Percentiles rank a stretch among this genome's conserved stretches.
phyloP scores from a whole-genome alignment of 306 rosid genomes.

The Rosa persica region DNA sequence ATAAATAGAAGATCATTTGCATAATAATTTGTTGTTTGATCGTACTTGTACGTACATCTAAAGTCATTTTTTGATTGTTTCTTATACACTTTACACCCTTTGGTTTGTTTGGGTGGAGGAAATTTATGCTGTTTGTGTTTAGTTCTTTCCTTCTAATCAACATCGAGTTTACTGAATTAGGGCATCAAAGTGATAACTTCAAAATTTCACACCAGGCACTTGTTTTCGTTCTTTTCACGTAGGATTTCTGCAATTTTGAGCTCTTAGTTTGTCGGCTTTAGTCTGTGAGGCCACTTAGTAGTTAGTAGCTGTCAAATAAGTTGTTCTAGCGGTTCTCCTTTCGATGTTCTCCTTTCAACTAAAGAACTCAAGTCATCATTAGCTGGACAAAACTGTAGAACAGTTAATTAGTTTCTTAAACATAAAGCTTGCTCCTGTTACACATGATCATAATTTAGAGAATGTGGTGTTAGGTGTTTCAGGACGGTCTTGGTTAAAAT shows the following conservation, averaged over 20 bases:
- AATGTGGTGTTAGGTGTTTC: conserved; percentile 9
- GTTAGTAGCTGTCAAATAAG: neutral
- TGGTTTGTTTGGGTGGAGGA: neutral
- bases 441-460: neutral
- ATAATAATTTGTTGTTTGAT: neutral
- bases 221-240: neutral
- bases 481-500: neutral
- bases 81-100: neutral
- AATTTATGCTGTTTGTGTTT: no score
- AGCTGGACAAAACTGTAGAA: neutral
- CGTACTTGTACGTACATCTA: neutral
- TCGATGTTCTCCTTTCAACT: neutral
- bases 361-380: neutral
- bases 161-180: neutral
- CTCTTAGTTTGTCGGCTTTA: neutral
- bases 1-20: neutral
- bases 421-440: neutral
- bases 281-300: neutral
- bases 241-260: neutral
- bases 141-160: neutral
- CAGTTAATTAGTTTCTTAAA: neutral
- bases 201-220: neutral
- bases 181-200: neutral
- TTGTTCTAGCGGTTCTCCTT: neutral
- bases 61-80: neutral